Evolutionary conservation across 2,329 filamentous ascomycete genomes (phyloP), one percentile per base, ranked within the genome.

Genomic region (Colletotrichum orchidophilum): DNA sequence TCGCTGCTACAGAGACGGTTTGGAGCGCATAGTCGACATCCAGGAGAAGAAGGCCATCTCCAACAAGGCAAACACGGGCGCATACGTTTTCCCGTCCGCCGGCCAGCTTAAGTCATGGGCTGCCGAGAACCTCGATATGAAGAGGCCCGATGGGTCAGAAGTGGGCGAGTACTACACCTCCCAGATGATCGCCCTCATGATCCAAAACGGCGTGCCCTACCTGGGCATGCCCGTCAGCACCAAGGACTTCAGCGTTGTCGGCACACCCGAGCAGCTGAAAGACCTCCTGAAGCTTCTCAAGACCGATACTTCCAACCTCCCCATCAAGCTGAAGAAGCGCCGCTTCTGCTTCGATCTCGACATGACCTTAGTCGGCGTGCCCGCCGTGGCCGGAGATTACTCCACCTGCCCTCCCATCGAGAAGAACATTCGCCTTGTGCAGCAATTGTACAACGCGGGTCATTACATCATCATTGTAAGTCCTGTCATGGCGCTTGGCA

Each of bases 291-390:
- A 72, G 49, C 72, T 73, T 18, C 65, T 77, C 50, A 77, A 77
- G 73, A 65, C 67, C 5, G 75, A 73, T 49, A 74, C 58, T n/a
- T 68, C 64, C 5, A 72, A 74, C 52, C 65, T 71, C 26, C 65
- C 61, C 26, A 75, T 75, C 42, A 73, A 75, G 62, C 62, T 73
- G 42, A 75, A 77, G 71, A 77, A 76, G 65, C 70, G 77, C 12
- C 74, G 77, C n/a, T 78, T 79, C 72, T 79, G 77, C 64, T 79
- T 79, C 67, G 77, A 80, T 68, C 73, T 79, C 15, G 78, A 80
- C 69, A 74, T 75, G 65, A 80, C 78, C 1, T 72, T 80, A 2
- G 77, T 79, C 33, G 78, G 78, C 60, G 75, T 75, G 11, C 77
- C 77, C 15, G 67, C 52, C 9, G 70, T 78, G 13, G 24, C 75